phyloP scores from a whole-genome alignment of 2,329 filamentous ascomycete species.

The Microdochium bolleyi region DNA sequence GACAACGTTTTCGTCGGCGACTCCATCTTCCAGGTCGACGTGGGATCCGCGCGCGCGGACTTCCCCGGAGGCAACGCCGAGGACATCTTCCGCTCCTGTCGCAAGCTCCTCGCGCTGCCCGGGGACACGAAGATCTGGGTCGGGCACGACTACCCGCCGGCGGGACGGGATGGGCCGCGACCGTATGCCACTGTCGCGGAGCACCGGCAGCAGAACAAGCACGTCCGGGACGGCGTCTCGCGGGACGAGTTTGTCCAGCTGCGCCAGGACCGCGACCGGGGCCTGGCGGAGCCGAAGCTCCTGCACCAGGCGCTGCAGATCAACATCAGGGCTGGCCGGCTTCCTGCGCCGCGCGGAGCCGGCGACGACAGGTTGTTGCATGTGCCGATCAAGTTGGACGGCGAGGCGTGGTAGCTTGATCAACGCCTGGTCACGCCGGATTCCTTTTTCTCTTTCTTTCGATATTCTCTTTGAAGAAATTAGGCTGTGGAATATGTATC shows the following conservation, averaged over 20 bases:
- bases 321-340: slow-evolving; percentile 39
- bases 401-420: too few species aligned
- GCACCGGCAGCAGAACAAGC: slow-evolving; percentile 38
- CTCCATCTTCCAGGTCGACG: slow-evolving; percentile 30
- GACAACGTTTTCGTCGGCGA: slow-evolving; percentile 36
- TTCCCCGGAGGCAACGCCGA: slow-evolving; percentile 42
- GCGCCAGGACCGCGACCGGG: slow-evolving; percentile 33
- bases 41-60: slow-evolving; percentile 35
- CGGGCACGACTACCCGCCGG: slow-evolving; percentile 45
- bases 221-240: slow-evolving; percentile 31
- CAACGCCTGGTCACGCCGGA: too few species aligned
- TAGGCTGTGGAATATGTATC: too few species aligned
- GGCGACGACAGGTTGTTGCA: neutral
- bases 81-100: slow-evolving; percentile 33
- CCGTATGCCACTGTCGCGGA: slow-evolving; percentile 35
- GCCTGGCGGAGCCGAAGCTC: slow-evolving; percentile 33
- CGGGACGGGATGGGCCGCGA: slow-evolving; percentile 14
- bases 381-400: neutral
- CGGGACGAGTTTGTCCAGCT: slow-evolving; percentile 35
- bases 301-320: slow-evolving; percentile 43
- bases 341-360: slow-evolving; percentile 26
- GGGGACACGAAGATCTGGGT: slow-evolving; percentile 40
- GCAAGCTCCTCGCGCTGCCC: slow-evolving; percentile 30
- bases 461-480: too few species aligned
- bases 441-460: too few species aligned